These are phyloP conservation scores for Penicillium riverlandense DNA, from an alignment of 495 filamentous ascomycete species.

Conservation along the genomic window DNA sequence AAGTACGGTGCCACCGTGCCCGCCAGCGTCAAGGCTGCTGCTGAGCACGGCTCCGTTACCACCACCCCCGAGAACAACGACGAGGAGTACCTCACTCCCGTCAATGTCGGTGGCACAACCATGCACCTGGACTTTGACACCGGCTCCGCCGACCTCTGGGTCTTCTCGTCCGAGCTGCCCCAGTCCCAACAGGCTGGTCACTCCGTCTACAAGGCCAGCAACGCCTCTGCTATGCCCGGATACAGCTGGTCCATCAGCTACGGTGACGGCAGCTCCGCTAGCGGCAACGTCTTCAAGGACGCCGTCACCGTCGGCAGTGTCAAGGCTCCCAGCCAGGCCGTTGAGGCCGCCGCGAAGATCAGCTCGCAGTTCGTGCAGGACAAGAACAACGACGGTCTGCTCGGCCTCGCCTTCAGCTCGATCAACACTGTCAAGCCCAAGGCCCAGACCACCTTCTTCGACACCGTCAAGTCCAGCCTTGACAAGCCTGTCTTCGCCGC, in stretches of 20 bases:
- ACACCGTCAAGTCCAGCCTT: conserved; percentile 54
- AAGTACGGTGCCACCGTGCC: conserved; percentile 43
- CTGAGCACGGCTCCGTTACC: conserved; percentile 38
- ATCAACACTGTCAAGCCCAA: conserved; percentile 65
- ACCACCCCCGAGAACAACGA: conserved; percentile 53
- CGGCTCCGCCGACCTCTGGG: conserved; percentile 66
- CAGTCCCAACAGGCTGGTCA: conserved; percentile 48
- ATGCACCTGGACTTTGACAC: conserved; percentile 69
- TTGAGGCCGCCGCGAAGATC: conserved; percentile 59
- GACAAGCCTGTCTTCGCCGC: conserved; percentile 61
- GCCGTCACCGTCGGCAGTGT: conserved; percentile 60
- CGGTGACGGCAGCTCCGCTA: conserved; percentile 61
- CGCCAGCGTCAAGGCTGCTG: conserved; percentile 32
- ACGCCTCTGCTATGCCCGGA: conserved; percentile 37
- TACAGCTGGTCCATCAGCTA: conserved; percentile 62
- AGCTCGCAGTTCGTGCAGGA: conserved; percentile 54
- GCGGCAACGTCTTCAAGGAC: conserved; percentile 63
- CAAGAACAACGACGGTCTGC: conserved; percentile 56
- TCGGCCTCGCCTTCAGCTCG: conserved; percentile 63
- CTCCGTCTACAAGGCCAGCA: conserved; percentile 51
- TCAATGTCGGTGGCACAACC: conserved; percentile 54
- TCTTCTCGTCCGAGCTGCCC: conserved; percentile 44
- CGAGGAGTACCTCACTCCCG: conserved; percentile 58
- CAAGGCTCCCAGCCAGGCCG: conserved; percentile 55
- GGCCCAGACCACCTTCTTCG: conserved; percentile 63